Base-by-base conservation (phyloP, 441 rosid genomes). In the Metrosideros polymorpha region DNA sequence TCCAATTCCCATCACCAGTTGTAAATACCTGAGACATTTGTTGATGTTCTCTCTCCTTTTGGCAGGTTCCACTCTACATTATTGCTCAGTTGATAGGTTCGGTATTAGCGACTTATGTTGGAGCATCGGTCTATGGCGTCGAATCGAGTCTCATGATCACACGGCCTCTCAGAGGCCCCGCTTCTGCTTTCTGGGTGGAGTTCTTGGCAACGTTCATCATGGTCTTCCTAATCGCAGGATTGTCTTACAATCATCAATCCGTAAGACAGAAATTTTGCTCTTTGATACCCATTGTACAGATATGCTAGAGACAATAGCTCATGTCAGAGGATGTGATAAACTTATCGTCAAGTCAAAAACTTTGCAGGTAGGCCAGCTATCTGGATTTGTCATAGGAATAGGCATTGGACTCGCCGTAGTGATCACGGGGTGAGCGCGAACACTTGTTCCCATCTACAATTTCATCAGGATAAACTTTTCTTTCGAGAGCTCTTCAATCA, bases 161-260 rank as follows among this genome's bases (percentile, higher is more conserved):
- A 12, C 87, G 87, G 61, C 96, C 99, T 25, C 79, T 89, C 24
- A 87, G 89, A 17, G 90, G 95, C 84, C 91, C 89, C 56, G 83
- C 66, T 85, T 88, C 99, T 29, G 96, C 97, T 39, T 96, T 96
- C 92, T 93, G 92, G 92, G 95, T 92, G 25, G 99, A 96, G 88
- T 89, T 96, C 85, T 88, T 96, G 2, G 94, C 98, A 1, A 93
- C 96, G 10, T 90, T 93, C 89, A 92, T 94, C 30, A 85, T 94
- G 30, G 91, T 96, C 86, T 94, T 96, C 88, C 92, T 95, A 2
- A 91, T 89, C 32, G 93, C 98, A 8, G 90, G 98, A 3, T 45
- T 96, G 82, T 87, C 91, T n/a, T 87, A 89, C 79, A 92, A 94
- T 91, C 88, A 93, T 88, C 92, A 88, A 89, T 86, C 91, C 9